phyloP scores from a whole-genome alignment of 768 basidiomycete species.

The Suillus discolor region DNA sequence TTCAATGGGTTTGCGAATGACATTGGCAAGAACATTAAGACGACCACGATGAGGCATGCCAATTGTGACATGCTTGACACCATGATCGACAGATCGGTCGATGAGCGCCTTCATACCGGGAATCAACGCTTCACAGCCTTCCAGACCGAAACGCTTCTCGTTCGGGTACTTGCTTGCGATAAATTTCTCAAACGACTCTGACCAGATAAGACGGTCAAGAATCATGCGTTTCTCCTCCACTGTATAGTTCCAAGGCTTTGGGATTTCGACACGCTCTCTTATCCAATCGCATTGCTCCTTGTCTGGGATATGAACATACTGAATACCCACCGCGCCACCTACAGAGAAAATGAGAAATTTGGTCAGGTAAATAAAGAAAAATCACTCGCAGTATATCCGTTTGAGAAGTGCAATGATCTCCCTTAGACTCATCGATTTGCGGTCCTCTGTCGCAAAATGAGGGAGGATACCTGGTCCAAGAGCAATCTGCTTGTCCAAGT shows the following conservation, averaged over 20 bases:
- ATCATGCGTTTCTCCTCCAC: slow-evolving; percentile 99
- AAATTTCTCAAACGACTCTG: slow-evolving; percentile 99
- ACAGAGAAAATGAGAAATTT: slow-evolving; percentile 10
- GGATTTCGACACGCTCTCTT: slow-evolving; percentile 91
- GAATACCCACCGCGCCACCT: slow-evolving; percentile 89
- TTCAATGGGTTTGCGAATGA: slow-evolving; percentile 97
- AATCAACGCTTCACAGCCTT: slow-evolving; percentile 96
- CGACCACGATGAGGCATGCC: slow-evolving; percentile 99
- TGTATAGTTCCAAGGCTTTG: slow-evolving; percentile 96
- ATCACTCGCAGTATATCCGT: slow-evolving; percentile 87
- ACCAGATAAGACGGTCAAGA: slow-evolving; percentile 98
- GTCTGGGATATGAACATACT: slow-evolving; percentile 96
- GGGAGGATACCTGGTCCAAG: slow-evolving; percentile 97
- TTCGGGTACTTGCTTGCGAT: slow-evolving; percentile 98
- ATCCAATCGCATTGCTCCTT: slow-evolving; percentile 99
- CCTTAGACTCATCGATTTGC: slow-evolving; percentile 83
- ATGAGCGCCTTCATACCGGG: slow-evolving; percentile 99
- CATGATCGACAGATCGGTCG: slow-evolving; percentile 95
- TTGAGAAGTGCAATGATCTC: slow-evolving; percentile 91
- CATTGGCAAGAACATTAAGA: slow-evolving; percentile 96
- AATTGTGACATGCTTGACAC: slow-evolving; percentile 94
- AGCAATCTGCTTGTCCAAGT: slow-evolving; percentile 92
- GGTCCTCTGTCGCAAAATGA: slow-evolving; percentile 87
- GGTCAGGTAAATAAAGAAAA: background rate
- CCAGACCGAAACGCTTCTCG: slow-evolving; percentile 98